phyloP scores from a whole-genome alignment of 805 yeast species.

The Candida chauliodis region DNA sequence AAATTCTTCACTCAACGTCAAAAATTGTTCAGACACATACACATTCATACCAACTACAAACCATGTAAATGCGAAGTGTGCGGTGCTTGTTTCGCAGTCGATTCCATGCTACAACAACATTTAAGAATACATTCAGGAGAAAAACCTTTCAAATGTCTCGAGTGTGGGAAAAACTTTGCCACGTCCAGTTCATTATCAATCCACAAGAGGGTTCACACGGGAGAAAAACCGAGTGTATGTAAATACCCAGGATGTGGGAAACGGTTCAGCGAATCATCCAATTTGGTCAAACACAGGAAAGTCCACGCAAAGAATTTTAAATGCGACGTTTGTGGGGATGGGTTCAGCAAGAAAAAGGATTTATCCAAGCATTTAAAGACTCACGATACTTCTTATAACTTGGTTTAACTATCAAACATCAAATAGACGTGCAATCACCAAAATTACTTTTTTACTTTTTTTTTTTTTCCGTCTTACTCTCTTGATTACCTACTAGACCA shows the following conservation, averaged over 20 bases:
- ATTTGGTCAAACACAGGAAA: slow-evolving; percentile 82
- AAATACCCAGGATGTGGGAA: slow-evolving; percentile 78
- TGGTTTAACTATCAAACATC: neutral
- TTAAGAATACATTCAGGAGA: slow-evolving; percentile 85
- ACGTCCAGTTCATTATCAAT: slow-evolving; percentile 80
- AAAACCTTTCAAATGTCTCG: slow-evolving; percentile 71
- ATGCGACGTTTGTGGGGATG: slow-evolving; percentile 51
- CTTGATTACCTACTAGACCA: neutral
- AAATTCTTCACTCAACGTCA: slow-evolving; percentile 77
- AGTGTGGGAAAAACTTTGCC: slow-evolving; percentile 76
- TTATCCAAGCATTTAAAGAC: slow-evolving; percentile 14
- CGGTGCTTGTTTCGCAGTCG: slow-evolving; percentile 69
- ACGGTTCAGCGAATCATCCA: slow-evolving; percentile 84
- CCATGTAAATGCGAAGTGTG: slow-evolving; percentile 76
- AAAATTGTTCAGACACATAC: slow-evolving; percentile 80
- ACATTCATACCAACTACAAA: slow-evolving; percentile 80
- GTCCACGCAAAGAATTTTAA: slow-evolving; percentile 58
- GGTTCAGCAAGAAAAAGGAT: slow-evolving; percentile 37
- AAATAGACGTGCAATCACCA: neutral
- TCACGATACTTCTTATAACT: slow-evolving; percentile 6
- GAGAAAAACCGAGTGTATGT: slow-evolving; percentile 82
- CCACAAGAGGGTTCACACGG: slow-evolving; percentile 84
- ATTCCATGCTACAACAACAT: slow-evolving; percentile 76
- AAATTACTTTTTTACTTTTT: neutral
- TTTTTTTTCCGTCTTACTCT: neutral